Evolutionary conservation across 148 eudicot species (phyloP).

Genomic region (Rhododendron henanense): DNA sequence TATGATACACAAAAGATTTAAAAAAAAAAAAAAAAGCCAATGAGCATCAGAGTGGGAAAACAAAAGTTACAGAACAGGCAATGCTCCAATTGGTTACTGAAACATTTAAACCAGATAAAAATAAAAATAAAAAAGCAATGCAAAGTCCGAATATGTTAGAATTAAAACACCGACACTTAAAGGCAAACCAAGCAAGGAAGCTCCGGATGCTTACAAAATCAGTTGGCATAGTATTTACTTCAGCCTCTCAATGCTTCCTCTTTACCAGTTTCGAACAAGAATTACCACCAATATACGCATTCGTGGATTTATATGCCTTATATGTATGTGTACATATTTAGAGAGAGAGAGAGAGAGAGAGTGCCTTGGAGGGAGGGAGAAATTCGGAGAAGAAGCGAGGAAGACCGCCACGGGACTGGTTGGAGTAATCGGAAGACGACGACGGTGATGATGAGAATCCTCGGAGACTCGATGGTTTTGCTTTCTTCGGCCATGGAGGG

Average conservation of each 20-base stretch:
- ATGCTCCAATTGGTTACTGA: background rate
- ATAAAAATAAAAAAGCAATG: background rate
- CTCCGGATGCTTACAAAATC: background rate
- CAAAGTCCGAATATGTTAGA: background rate
- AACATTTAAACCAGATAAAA: background rate
- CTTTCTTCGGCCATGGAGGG: constrained; percentile 6
- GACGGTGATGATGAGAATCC: constrained; percentile 29
- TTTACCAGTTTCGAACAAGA: background rate
- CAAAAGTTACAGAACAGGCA: background rate
- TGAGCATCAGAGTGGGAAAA: background rate
- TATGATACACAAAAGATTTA: background rate
- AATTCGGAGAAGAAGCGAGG: constrained; percentile 85
- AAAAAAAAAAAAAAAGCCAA: background rate
- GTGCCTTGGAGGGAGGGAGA: constrained; percentile 71
- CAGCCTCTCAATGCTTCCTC: background rate
- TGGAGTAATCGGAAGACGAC: constrained; percentile 42
- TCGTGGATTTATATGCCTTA: background rate
- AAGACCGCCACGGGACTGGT: constrained; percentile 88
- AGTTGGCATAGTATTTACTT: background rate
- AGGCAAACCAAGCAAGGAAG: background rate
- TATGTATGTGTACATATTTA: background rate
- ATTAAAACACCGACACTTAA: background rate
- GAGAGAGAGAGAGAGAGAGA: background rate
- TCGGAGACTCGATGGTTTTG: background rate
- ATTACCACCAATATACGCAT: background rate